Evolutionary conservation across 192 early-diverging fungal genomes (phyloP), one percentile per base, ranked within the genome.

Genomic region (Podila epigama): DNA sequence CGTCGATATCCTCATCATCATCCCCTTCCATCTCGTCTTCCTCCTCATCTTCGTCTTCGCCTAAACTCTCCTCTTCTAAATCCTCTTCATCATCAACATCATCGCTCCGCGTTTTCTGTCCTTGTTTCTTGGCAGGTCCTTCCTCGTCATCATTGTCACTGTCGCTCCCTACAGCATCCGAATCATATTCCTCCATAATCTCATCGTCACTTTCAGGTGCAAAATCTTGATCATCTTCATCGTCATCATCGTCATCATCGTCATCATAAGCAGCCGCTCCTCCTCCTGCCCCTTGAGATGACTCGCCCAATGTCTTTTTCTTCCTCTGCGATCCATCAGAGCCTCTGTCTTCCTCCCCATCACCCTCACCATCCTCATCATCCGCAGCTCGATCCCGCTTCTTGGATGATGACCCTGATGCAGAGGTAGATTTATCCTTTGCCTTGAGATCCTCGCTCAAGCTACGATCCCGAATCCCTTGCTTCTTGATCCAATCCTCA

Each of bases 361-460:
- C 51, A 25, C 63, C 65, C 25, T 57, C 63, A 22, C 51, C 67
- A 2, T 58, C 66, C 13, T 40, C 58, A 7, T 39, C 62, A 41
- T 65, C 69, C 20, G 58, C 50, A 25, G 51, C 42, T 22, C 51
- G 44, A 32, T 61, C 72, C 0, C 72, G 62, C 48, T 67, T 75
- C 59, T 61, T 66, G 25, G 39, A 44, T 1, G 20, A 22, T 27
- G 37, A 16, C 25, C 54, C 55, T 40, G 31, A 13, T 31, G 31
- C 18, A 25, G 39, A 15, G 1, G 53, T 51, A 22, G 64, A 58
- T 36, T 75, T 75, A 44, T 75, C 72, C 51, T 75, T 75, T 1
- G 72, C 72, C 54, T 75, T 75, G n/a, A 75, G 27, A 40, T 75
- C 72, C 60, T 75, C 72, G 27, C 72, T 75, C 52, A 75, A 20